Conservation (phyloP, 2,329 filamentous ascomycete species). For the Aureobasidium sp. region DNA sequence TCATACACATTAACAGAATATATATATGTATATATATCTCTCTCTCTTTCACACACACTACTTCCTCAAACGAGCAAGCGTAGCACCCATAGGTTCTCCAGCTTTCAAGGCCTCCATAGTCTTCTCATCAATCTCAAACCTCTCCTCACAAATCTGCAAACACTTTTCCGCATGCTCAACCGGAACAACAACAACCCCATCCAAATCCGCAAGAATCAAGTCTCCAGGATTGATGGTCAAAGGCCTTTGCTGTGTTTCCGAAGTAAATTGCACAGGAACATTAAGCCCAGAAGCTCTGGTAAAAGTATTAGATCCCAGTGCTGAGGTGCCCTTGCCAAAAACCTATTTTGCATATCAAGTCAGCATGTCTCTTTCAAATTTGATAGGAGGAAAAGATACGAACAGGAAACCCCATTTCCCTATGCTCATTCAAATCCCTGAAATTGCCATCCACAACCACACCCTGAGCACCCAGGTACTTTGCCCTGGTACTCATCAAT, state of each 20-base stretch:
- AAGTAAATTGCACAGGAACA: conserved; percentile 24
- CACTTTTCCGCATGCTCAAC: conserved; percentile 22
- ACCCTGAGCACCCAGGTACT: conserved; percentile 28
- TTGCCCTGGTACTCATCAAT: conserved; percentile 29
- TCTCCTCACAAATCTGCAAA: conserved; percentile 24
- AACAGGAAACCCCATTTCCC: conserved; percentile 14
- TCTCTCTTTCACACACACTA: conserved; percentile 9
- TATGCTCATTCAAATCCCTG: conserved; percentile 26
- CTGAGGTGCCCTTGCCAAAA: conserved; percentile 25
- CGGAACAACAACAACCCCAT: conserved; percentile 23
- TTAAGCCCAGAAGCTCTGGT: conserved; percentile 28
- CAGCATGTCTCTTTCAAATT: too few species aligned
- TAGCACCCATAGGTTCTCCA: conserved; percentile 27
- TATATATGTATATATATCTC: too few species aligned
- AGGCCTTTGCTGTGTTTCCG: conserved; percentile 10
- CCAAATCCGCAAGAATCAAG: conserved; percentile 27
- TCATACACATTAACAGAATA: too few species aligned
- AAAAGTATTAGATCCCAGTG: conserved; percentile 23
- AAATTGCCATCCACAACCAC: conserved; percentile 32
- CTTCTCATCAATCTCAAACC: conserved; percentile 29
- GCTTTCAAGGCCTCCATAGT: conserved; percentile 23
- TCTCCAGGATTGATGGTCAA: conserved; percentile 26
- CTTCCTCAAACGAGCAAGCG: conserved; percentile 26
- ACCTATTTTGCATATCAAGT: conserved; percentile 13
- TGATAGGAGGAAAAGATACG: not conserved